These are phyloP conservation scores for Cupressus sempervirens DNA, from an alignment of 75 land plant species.

Conservation along the genomic window DNA sequence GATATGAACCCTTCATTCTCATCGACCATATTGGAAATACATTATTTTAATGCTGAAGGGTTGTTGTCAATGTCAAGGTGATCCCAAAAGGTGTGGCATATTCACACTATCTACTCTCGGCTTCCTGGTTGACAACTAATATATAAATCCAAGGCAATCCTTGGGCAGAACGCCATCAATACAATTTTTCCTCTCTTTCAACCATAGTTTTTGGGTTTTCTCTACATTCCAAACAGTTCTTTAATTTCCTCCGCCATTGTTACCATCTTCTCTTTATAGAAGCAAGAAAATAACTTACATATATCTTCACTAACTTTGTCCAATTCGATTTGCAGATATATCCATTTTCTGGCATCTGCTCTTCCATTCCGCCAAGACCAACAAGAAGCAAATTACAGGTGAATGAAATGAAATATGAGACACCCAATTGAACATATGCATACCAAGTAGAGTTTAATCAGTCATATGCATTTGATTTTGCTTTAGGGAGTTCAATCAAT, in stretches of 20 bases:
- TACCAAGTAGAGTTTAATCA: background rate
- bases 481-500: background rate
- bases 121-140: background rate
- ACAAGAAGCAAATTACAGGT: background rate
- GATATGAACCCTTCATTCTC: too few relatives aligned
- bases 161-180: background rate
- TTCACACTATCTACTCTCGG: background rate
- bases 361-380: background rate
- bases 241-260: background rate
- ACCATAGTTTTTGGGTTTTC: too few relatives aligned
- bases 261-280: background rate
- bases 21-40: too few relatives aligned
- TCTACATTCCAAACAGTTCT: background rate
- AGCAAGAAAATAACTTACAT: too few relatives aligned
- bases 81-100: too few relatives aligned
- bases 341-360: background rate
- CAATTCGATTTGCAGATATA: background rate
- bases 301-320: background rate
- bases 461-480: background rate
- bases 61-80: too few relatives aligned
- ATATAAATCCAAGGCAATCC: background rate
- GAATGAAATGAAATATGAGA: background rate
- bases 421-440: too few relatives aligned
- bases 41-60: too few relatives aligned
- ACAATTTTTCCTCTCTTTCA: background rate